phyloP scores from a whole-genome alignment of 129 eudicot species.

The Arctium lappa region DNA sequence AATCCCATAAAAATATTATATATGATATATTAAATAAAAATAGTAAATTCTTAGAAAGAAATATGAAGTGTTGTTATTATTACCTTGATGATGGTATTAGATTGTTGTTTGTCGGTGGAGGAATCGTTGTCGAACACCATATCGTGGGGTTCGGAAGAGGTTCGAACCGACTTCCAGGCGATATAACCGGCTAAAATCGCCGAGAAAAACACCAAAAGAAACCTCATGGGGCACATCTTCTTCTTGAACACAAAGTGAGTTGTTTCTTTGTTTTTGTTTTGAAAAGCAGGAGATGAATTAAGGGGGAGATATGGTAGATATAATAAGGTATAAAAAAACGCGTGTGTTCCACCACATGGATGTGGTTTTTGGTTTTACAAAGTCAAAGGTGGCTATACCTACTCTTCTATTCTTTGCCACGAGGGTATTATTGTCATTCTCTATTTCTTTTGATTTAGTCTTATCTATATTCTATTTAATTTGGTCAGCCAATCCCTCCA shows the following conservation, averaged over 20 bases:
- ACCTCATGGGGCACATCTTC: constrained; percentile 81
- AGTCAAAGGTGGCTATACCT: constrained; percentile 48
- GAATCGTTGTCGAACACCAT: constrained; percentile 32
- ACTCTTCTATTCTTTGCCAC: constrained; percentile 22
- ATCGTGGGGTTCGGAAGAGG: constrained; percentile 16
- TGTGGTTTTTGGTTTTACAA: constrained; percentile 26
- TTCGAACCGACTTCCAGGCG: constrained; percentile 55
- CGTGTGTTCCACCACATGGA: constrained; percentile 17
- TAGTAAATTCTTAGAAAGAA: neutral
- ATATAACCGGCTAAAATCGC: constrained; percentile 64
- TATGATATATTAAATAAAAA: neutral
- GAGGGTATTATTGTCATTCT: constrained; percentile 15
- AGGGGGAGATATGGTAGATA: neutral
- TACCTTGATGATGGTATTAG: constrained; percentile 39
- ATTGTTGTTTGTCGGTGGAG: constrained; percentile 26
- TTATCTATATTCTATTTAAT: neutral
- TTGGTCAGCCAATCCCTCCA: neutral
- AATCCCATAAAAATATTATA: constrained; percentile 2
- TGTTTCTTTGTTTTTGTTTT: neutral
- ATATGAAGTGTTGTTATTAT: neutral
- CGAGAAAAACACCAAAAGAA: constrained; percentile 69
- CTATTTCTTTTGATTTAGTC: neutral
- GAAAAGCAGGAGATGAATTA: neutral
- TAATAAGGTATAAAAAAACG: constrained; percentile 16
- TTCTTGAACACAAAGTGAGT: neutral